These are phyloP conservation scores for Wallacemonas rigidus DNA, from an alignment of 208 protist species.

Conservation along the genomic window DNA sequence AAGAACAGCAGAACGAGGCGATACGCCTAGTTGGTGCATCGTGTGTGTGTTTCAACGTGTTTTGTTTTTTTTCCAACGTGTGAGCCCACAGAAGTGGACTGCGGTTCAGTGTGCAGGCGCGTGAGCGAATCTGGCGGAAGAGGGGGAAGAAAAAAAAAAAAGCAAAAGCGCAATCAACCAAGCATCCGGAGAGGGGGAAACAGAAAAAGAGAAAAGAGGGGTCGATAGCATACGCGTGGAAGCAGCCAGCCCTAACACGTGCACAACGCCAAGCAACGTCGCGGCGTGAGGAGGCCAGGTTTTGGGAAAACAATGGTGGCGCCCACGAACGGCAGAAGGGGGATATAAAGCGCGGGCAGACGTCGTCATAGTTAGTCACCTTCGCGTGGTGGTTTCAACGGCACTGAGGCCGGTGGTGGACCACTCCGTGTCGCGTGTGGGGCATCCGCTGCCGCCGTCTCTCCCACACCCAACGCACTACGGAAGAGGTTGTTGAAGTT, in stretches of 20 bases:
- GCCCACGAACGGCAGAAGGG: too few relatives aligned
- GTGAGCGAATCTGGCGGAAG: not conserved
- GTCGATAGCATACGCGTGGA: not conserved
- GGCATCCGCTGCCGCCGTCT: not conserved
- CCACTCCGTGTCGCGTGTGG: not conserved
- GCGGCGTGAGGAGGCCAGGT: too few relatives aligned
- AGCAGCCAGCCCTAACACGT: not conserved
- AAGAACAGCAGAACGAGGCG: too few relatives aligned
- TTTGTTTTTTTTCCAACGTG: too few relatives aligned
- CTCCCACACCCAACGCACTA: slow-evolving; percentile 17
- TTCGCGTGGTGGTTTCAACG: not conserved
- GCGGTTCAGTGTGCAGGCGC: too few relatives aligned
- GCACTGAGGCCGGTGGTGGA: not conserved
- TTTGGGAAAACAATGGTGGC: too few relatives aligned
- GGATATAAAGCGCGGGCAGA: too few relatives aligned
- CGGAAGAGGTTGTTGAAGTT: slow-evolving; percentile 34
- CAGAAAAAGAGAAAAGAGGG: not conserved
- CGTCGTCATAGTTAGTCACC: not conserved
- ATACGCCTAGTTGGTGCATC: too few relatives aligned
- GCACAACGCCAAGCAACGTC: too few relatives aligned
- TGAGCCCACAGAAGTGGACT: too few relatives aligned
- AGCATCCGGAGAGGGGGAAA: not conserved
- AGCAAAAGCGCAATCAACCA: slow-evolving; percentile 10
- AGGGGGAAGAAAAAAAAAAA: slow-evolving; percentile 15
- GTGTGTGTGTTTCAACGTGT: too few relatives aligned